Conservation (phyloP, 257 asterid species). For the Handroanthus guayacan region DNA sequence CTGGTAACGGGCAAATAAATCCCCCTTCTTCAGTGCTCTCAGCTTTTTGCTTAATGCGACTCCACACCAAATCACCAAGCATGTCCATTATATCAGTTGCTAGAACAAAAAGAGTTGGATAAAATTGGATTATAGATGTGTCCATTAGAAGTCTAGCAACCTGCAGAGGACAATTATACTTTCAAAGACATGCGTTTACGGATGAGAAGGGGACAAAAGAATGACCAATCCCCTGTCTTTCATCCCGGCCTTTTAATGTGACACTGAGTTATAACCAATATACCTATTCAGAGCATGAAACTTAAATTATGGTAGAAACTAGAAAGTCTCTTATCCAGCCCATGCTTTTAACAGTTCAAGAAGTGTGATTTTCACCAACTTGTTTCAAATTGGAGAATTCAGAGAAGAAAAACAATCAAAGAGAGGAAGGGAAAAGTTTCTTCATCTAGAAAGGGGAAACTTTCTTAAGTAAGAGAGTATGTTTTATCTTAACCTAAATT, state of each 20-base stretch:
- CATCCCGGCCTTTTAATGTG: neutral
- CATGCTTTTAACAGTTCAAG: conserved; percentile 23
- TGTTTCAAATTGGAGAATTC: conserved; percentile 22
- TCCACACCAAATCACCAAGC: conserved; percentile 92
- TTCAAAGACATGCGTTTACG: conserved; percentile 23
- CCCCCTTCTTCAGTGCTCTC: conserved; percentile 63
- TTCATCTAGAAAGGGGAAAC: neutral
- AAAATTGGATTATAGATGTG: conserved; percentile 69
- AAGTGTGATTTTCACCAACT: conserved; percentile 6
- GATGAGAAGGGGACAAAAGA: neutral
- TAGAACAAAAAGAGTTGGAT: conserved; percentile 82
- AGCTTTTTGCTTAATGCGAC: conserved; percentile 71
- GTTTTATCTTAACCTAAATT: conserved; percentile 1
- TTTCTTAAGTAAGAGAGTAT: neutral
- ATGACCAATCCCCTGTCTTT: conserved; percentile 28
- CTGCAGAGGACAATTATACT: conserved; percentile 48
- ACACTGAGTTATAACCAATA: conserved; percentile 6
- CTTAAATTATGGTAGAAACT: conserved; percentile 21
- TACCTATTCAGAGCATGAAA: neutral
- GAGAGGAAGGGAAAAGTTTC: neutral
- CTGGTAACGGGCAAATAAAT: conserved; percentile 60
- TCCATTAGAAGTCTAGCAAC: conserved; percentile 85
- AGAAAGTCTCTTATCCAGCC: conserved; percentile 19
- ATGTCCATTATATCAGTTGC: conserved; percentile 84
- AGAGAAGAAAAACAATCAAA: conserved; percentile 4